Conservation (phyloP, 2,329 filamentous ascomycete species). For the Penicillium vulpinum region DNA sequence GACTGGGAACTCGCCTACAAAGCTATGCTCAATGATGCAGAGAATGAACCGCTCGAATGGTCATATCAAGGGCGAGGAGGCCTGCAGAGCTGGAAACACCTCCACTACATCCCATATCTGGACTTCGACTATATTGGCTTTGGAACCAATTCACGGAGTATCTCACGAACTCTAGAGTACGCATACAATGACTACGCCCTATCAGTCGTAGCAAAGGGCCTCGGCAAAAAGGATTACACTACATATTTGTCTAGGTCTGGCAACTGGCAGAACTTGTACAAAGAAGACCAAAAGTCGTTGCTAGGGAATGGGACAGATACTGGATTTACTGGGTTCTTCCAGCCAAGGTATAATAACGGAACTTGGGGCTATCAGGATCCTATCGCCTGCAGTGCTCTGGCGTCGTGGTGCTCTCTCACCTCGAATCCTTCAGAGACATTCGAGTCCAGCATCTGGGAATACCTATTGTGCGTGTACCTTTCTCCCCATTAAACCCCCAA, state of each 20-base stretch:
- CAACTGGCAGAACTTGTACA: conserved; percentile 67
- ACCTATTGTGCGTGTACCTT: conserved; percentile 53
- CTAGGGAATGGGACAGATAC: conserved; percentile 57
- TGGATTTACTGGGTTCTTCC: conserved; percentile 68
- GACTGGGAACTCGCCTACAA: conserved; percentile 67
- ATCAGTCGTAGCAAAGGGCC: conserved; percentile 56
- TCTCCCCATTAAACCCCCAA: conserved; percentile 44
- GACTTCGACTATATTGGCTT: conserved; percentile 66
- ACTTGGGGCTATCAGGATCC: conserved; percentile 67
- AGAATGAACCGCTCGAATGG: conserved; percentile 68
- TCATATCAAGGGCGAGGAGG: conserved; percentile 67
- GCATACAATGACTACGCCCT: conserved; percentile 72
- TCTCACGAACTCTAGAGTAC: conserved; percentile 72
- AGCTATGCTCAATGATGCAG: conserved; percentile 68
- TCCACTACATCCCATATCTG: conserved; percentile 68
- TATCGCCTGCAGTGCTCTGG: conserved; percentile 40
- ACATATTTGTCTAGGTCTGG: conserved; percentile 59
- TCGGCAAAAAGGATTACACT: conserved; percentile 48
- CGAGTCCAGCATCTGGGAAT: conserved; percentile 36
- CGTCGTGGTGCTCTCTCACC: conserved; percentile 31
- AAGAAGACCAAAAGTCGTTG: conserved; percentile 56
- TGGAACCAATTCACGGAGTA: conserved; percentile 66
- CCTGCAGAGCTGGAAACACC: conserved; percentile 66
- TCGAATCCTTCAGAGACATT: conserved; percentile 33
- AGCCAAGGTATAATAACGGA: conserved; percentile 65